phyloP scores from a whole-genome alignment of 1,284 basidiomycete genomes.

The Termitomyces sp. region DNA sequence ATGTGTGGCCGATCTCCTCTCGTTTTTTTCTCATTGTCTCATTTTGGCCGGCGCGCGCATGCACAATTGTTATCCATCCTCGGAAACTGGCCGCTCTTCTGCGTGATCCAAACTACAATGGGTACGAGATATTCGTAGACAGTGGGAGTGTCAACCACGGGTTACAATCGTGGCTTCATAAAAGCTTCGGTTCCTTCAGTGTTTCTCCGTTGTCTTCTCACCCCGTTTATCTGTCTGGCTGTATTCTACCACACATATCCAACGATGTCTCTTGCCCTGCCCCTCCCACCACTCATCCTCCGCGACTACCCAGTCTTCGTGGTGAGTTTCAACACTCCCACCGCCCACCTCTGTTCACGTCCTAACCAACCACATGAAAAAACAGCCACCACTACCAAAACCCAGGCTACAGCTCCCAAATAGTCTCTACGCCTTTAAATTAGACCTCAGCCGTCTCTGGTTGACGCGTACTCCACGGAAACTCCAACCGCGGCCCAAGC shows the following conservation, averaged over 20 bases:
- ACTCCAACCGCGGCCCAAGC: too few relatives aligned
- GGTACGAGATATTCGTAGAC: background rate
- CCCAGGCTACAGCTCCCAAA: background rate
- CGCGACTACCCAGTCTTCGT: background rate
- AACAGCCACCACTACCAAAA: background rate
- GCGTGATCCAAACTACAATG: background rate
- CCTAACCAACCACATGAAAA: background rate
- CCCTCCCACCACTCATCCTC: too few relatives aligned
- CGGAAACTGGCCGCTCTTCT: background rate
- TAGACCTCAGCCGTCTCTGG: background rate
- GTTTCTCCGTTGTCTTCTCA: background rate
- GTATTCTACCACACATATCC: background rate
- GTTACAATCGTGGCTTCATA: background rate
- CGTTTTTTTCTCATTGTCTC: background rate
- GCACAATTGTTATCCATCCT: background rate
- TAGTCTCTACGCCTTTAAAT: background rate
- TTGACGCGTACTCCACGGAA: background rate
- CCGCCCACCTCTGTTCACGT: background rate
- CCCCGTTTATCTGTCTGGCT: background rate
- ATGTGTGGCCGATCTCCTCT: too few relatives aligned
- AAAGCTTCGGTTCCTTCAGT: background rate
- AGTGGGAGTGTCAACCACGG: background rate
- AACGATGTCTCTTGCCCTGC: background rate
- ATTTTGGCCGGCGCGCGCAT: too few relatives aligned
- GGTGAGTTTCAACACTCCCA: background rate